Percentiles rank a stretch among this genome's conserved stretches.
Evolutionary conservation across 257 asterid genomes (phyloP).

Genomic region (Cordia subcordata): DNA sequence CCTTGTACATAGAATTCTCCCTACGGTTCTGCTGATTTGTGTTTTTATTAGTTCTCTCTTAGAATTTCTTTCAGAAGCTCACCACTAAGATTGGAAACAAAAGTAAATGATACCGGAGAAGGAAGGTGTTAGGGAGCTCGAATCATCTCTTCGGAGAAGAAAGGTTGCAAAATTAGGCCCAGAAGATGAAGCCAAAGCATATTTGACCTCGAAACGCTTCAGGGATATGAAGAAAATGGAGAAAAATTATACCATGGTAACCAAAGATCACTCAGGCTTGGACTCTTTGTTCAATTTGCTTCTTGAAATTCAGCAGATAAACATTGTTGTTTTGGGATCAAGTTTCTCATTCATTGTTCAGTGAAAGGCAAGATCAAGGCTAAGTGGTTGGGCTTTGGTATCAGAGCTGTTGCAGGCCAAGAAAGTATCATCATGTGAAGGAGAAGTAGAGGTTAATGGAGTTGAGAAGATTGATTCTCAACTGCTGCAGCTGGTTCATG

Average conservation of each 20-base stretch:
- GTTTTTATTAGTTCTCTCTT: too few species aligned
- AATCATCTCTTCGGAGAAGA: conserved; percentile 31
- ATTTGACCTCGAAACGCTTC: conserved; percentile 21
- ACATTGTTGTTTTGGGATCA: conserved; percentile 15
- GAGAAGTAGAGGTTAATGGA: conserved; percentile 4
- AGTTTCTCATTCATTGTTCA: conserved; percentile 19
- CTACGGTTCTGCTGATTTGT: too few species aligned
- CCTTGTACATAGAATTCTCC: too few species aligned
- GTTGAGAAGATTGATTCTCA: conserved; percentile 2
- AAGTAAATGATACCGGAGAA: too few species aligned
- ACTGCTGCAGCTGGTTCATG: conserved; percentile 8
- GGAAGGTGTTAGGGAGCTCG: conserved; percentile 27
- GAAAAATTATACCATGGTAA: background rate
- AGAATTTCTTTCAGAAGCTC: too few species aligned
- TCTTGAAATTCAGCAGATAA: conserved; percentile 20
- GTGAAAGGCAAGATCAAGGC: conserved; percentile 22
- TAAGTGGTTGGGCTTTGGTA: conserved; percentile 27
- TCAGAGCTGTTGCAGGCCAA: conserved; percentile 23
- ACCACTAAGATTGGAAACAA: too few species aligned
- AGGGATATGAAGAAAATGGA: conserved; percentile 14
- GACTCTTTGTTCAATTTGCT: conserved; percentile 11
- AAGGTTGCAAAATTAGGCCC: conserved; percentile 10
- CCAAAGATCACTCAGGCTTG: conserved; percentile 1
- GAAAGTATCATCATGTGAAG: conserved; percentile 3
- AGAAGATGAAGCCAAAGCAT: conserved; percentile 7